phyloP scores from a whole-genome alignment of 805 yeast genomes.

The Pichia kluyveri region DNA sequence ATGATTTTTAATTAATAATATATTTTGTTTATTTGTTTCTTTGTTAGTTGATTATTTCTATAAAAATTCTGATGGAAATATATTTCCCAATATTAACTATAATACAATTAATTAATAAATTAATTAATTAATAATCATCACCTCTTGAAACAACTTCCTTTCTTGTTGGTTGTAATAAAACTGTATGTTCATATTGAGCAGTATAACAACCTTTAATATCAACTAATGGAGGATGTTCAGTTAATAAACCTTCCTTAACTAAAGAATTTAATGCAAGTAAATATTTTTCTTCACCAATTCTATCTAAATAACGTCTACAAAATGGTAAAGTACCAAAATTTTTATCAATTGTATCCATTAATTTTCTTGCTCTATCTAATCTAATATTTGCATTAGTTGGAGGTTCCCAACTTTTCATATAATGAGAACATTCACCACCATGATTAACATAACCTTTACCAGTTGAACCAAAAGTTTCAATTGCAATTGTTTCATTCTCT shows the following conservation, averaged over 20 bases:
- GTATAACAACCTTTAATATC: conserved; percentile 83
- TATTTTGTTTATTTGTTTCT: too few relatives aligned
- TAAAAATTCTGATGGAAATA: too few relatives aligned
- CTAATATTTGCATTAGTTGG: conserved; percentile 44
- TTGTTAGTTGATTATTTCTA: too few relatives aligned
- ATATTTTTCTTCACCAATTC: conserved; percentile 87
- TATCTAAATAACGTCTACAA: conserved; percentile 91
- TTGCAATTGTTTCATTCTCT: conserved; percentile 96
- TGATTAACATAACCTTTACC: conserved; percentile 85
- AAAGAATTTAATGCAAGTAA: conserved; percentile 76
- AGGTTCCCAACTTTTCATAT: conserved; percentile 53
- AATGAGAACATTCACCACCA: conserved; percentile 93
- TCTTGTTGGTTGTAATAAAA: conserved; percentile 78
- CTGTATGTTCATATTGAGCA: conserved; percentile 95
- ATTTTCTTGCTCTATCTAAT: conserved; percentile 56
- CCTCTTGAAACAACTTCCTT: conserved; percentile 95
- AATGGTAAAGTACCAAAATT: conserved; percentile 93
- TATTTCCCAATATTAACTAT: too few relatives aligned
- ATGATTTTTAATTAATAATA: background rate
- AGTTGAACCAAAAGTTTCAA: conserved; percentile 96
- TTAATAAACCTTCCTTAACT: conserved; percentile 79
- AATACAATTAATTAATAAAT: too few relatives aligned
- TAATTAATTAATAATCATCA: conserved; percentile 74
- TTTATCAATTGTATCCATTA: conserved; percentile 61
- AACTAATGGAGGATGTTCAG: conserved; percentile 88